phyloP scores from a whole-genome alignment of 768 basidiomycete genomes.

The Boletus vermiculosoides region DNA sequence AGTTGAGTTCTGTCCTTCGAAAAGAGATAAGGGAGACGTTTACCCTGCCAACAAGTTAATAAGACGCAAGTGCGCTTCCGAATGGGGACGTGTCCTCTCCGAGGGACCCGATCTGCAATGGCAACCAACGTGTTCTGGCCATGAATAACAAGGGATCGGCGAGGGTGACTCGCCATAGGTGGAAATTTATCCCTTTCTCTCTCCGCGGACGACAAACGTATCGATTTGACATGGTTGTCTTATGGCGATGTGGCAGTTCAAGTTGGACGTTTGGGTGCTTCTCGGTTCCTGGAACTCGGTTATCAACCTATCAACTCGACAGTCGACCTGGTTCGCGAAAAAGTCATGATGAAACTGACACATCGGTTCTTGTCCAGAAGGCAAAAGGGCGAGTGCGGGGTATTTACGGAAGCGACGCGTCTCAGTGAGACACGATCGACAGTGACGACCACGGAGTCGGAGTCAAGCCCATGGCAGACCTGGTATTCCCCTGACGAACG shows the following conservation, averaged over 20 bases:
- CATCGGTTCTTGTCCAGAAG: background rate
- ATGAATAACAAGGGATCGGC: background rate
- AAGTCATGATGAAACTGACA: background rate
- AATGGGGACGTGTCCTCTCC: background rate
- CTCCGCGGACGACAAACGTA: background rate
- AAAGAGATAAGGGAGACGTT: background rate
- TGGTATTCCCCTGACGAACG: background rate
- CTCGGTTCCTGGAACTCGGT: constrained; percentile 9
- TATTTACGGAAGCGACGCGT: background rate
- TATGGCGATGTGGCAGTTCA: background rate
- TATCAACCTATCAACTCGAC: background rate
- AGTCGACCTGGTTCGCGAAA: background rate
- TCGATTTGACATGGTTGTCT: background rate
- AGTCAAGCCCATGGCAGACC: background rate
- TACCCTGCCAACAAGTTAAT: background rate
- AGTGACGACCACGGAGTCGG: background rate
- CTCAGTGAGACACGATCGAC: constrained; percentile 7
- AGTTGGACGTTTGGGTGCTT: background rate
- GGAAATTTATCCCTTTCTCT: background rate
- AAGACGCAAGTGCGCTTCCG: background rate
- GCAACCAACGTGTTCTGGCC: background rate
- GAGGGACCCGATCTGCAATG: background rate
- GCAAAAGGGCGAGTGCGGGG: constrained; percentile 2
- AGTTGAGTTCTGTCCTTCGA: background rate
- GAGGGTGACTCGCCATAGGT: background rate